Conservation (phyloP, 768 basidiomycete genomes). For the Thelephora aurantiotincta region DNA sequence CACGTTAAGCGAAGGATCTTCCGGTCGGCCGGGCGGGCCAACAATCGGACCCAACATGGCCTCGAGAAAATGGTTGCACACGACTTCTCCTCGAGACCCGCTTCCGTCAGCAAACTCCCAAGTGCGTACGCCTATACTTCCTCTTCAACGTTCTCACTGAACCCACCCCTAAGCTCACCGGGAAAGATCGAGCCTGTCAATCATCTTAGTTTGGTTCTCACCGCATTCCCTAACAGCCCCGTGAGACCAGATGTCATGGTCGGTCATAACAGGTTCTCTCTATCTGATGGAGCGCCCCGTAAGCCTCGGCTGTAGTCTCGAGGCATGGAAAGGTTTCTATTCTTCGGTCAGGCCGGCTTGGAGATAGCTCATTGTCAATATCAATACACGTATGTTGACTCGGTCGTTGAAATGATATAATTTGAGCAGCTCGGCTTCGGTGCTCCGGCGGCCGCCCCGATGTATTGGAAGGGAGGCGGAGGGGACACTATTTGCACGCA, state of each 20-base stretch:
- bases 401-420: slow-evolving; percentile 26
- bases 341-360: slow-evolving; percentile 24
- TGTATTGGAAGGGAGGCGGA: too few species aligned
- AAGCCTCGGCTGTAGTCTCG: slow-evolving; percentile 36
- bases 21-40: slow-evolving; percentile 29
- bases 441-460: too few species aligned
- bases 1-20: slow-evolving; percentile 33
- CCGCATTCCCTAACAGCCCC: slow-evolving; percentile 26
- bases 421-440: slow-evolving; percentile 39
- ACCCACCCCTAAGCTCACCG: too few species aligned
- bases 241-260: slow-evolving; percentile 33
- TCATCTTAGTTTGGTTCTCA: slow-evolving; percentile 34
- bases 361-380: slow-evolving; percentile 39
- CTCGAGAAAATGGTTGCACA: slow-evolving; percentile 30
- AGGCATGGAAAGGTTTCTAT: slow-evolving; percentile 42
- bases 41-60: slow-evolving; percentile 25
- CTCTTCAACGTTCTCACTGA: slow-evolving; percentile 31
- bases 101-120: slow-evolving; percentile 25
- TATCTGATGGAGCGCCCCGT: slow-evolving; percentile 17
- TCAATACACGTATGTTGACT: slow-evolving; percentile 36
- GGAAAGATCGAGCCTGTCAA: slow-evolving; percentile 28
- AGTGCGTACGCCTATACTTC: slow-evolving; percentile 27
- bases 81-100: slow-evolving; percentile 30
- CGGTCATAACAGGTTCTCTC: slow-evolving; percentile 40
- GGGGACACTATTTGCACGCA: too few species aligned